A percentile compares a stretch with the other conserved stretches of the same genome.
Conservation (phyloP, 192 early-diverging fungal species). For the Lunasporangiospora selenospora region DNA sequence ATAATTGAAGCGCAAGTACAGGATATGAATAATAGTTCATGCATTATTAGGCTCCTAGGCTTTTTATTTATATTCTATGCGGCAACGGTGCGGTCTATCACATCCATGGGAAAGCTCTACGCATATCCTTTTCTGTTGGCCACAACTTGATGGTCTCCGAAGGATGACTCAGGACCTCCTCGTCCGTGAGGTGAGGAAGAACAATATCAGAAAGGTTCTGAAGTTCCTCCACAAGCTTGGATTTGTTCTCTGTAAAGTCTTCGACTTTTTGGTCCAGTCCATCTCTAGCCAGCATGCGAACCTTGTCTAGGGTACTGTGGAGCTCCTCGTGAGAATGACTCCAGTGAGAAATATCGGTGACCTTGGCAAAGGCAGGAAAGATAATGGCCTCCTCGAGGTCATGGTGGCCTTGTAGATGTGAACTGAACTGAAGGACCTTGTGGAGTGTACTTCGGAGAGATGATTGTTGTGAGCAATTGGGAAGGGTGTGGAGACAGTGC, state of each 20-base stretch:
- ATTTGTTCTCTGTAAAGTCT: conserved; percentile 19
- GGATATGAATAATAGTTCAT: too few relatives aligned
- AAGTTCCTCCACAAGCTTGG: conserved; percentile 13
- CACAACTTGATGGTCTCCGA: conserved; percentile 34
- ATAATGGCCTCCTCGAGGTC: conserved; percentile 40
- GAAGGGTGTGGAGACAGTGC: conserved; percentile 14
- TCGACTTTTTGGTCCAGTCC: conserved; percentile 35
- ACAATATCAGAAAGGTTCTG: conserved; percentile 43
- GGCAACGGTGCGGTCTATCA: conserved; percentile 1
- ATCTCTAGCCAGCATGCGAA: conserved; percentile 33
- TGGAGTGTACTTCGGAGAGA: conserved; percentile 14
- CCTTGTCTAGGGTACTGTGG: conserved; percentile 20
- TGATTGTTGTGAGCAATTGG: conserved; percentile 20
- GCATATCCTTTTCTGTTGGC: conserved; percentile 35
- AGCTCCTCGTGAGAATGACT: conserved; percentile 33
- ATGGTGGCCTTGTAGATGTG: conserved; percentile 39
- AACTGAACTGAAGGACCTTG: conserved; percentile 25
- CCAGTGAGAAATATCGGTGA: conserved; percentile 42
- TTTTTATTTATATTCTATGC: too few relatives aligned
- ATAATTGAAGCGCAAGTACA: too few relatives aligned
- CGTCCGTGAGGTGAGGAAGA: conserved; percentile 35
- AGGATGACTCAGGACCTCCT: conserved; percentile 26
- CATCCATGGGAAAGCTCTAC: conserved; percentile 42
- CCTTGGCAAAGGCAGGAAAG: conserved; percentile 34
- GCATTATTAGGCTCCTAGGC: too few relatives aligned